Evolutionary conservation across 371 early-diverging fungal genomes (phyloP).

Genomic region (Batkoa obscura): DNA sequence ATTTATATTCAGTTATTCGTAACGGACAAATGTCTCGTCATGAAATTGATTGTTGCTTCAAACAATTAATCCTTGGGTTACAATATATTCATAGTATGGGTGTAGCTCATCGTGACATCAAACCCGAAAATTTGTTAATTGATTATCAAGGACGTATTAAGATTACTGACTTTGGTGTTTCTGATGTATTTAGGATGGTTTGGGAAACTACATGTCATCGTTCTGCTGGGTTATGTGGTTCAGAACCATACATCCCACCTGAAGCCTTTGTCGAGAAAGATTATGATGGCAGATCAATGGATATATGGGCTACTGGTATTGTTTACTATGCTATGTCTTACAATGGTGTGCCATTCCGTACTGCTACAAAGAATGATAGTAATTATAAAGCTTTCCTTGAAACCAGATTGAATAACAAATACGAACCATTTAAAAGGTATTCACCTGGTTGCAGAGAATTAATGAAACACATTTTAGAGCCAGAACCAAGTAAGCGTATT

Average conservation of each 20-base stretch:
- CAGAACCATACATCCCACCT: constrained; percentile 81
- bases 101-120: constrained; percentile 80
- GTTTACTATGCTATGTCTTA: constrained; percentile 65
- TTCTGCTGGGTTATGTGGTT: constrained; percentile 66
- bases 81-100: constrained; percentile 82
- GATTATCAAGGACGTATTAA: constrained; percentile 68
- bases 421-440: constrained; percentile 36
- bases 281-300: constrained; percentile 63
- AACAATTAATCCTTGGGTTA: constrained; percentile 79
- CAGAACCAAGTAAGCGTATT: constrained; percentile 45
- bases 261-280: constrained; percentile 44
- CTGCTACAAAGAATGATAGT: constrained; percentile 41
- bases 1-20: constrained; percentile 54
- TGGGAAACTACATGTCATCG: constrained; percentile 46
- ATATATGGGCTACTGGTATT: constrained; percentile 71
- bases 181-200: constrained; percentile 69
- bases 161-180: constrained; percentile 95
- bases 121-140: constrained; percentile 83
- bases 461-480: constrained; percentile 60
- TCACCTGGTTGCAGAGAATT: constrained; percentile 26
- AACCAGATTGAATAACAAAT: constrained; percentile 21
- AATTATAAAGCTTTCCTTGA: constrained; percentile 33
- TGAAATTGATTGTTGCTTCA: constrained; percentile 77
- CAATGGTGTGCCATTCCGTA: constrained; percentile 52
- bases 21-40: constrained; percentile 42